phyloP scores from a whole-genome alignment of 345 rosid species.

The Hibiscus syriacus region DNA sequence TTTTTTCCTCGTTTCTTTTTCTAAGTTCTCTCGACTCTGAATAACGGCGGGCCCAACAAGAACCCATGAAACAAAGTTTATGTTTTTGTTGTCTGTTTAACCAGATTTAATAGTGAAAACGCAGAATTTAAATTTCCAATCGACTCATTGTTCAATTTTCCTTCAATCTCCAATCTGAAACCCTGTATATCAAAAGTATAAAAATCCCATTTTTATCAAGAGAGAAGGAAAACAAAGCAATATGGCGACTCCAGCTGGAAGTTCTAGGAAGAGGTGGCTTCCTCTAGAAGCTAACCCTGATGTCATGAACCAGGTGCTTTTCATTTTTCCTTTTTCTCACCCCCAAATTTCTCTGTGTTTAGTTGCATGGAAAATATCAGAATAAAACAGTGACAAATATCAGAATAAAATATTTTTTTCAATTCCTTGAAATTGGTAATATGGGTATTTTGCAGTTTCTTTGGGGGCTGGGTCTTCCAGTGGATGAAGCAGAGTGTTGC shows the following conservation, averaged over 20 bases:
- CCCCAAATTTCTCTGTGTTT: not conserved
- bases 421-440: too few relatives aligned
- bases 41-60: not conserved
- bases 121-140: not conserved
- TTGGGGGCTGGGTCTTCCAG: constrained; percentile 74
- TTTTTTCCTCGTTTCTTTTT: not conserved
- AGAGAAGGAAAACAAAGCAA: constrained; percentile 5
- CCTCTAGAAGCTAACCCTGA: constrained; percentile 99
- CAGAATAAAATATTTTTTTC: not conserved
- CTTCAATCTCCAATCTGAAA: not conserved
- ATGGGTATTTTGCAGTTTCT: constrained; percentile 49
- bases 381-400: too few relatives aligned
- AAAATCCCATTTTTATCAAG: not conserved
- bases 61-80: not conserved
- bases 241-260: constrained; percentile 53
- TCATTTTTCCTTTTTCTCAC: not conserved
- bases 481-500: constrained; percentile 59
- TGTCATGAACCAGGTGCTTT: constrained; percentile 86
- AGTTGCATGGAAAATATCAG: constrained; percentile 10
- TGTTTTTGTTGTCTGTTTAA: not conserved
- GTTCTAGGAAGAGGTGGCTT: constrained; percentile 82
- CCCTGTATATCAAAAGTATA: not conserved
- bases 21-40: not conserved
- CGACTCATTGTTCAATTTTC: not conserved
- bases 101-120: not conserved